These are phyloP conservation scores for Dictyostelium purpureum DNA, from an alignment of 78 protist species.

Conservation along the genomic window DNA sequence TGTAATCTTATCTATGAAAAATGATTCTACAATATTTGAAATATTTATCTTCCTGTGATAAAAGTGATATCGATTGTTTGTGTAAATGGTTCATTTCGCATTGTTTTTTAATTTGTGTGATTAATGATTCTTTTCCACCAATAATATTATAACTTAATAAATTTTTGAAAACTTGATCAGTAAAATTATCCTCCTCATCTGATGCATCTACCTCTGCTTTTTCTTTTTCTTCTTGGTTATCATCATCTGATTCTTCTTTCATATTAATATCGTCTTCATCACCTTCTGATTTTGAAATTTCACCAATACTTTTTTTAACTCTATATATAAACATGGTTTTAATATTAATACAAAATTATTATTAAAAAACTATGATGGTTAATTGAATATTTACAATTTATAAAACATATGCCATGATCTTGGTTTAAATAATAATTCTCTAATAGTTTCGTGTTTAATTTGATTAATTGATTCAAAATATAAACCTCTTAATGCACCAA, in stretches of 20 bases:
- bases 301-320: not conserved
- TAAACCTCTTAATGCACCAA: not conserved
- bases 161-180: constrained; percentile 1
- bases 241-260: not conserved
- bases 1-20: too few species aligned
- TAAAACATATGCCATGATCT: constrained; percentile 32
- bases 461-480: constrained; percentile 34
- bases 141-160: not conserved
- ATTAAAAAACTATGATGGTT: not conserved
- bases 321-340: not conserved
- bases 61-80: constrained; percentile 6
- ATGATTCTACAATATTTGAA: not conserved
- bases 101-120: not conserved
- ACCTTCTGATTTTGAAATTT: not conserved
- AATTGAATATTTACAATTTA: not conserved
- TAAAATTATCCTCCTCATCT: not conserved
- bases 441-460: constrained; percentile 11
- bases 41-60: not conserved
- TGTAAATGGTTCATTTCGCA: not conserved
- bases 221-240: not conserved
- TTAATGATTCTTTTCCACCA: constrained; percentile 24
- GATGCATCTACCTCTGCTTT: not conserved
- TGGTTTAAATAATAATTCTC: constrained; percentile 31
- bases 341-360: not conserved
- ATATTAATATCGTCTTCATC: not conserved